Base-by-base conservation (phyloP, 257 asterid species). In the Verbascum thapsus region DNA sequence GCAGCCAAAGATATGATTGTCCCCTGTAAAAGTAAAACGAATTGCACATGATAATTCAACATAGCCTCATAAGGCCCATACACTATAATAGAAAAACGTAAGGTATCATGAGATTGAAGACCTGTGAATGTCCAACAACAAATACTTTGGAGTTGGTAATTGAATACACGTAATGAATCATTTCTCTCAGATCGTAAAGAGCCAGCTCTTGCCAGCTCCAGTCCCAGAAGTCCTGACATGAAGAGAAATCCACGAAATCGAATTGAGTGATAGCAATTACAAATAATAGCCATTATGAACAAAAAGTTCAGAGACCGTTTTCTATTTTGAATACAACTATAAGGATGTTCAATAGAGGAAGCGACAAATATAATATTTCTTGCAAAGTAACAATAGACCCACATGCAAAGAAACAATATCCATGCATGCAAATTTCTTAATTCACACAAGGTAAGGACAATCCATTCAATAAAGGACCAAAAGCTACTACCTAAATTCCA, bases 191-290 rank as follows among this genome's bases (percentile, higher is more conserved):
- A 80, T 90, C 99, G 54, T 81, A 75, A 45, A 85, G 83, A 66
- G 99, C 96, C 71, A 90, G 73, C 61, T 94, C 99, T 82, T 90
- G 95, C 99, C 99, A 94, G 78, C 95, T 90, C 97, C 99, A 94
- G 50, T 94, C 95, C 99, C 99, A 94, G 64, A 94, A 94, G 32
- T 90, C 83, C 99, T 90, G 78, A 62, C 66, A 74, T 50, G 47
- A 64, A 62, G 22, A 48, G 61, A 61, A 65, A 22, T 44, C 15
- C 42, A 40, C 44, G 30, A 58, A 63, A n/a, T 42, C 64, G 53
- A 68, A 75, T 32, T 56, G 53, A 22, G 7, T 54, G 18, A 50
- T 22, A 35, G 54, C 49, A 48, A 42, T 56, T 17, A 8, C 7
- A 70, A 42, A 37, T 6, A 63, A 50, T 30, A 10, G 19, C 13